Evolutionary conservation across 768 basidiomycete species (phyloP).

Genomic region (Boletus sp.): DNA sequence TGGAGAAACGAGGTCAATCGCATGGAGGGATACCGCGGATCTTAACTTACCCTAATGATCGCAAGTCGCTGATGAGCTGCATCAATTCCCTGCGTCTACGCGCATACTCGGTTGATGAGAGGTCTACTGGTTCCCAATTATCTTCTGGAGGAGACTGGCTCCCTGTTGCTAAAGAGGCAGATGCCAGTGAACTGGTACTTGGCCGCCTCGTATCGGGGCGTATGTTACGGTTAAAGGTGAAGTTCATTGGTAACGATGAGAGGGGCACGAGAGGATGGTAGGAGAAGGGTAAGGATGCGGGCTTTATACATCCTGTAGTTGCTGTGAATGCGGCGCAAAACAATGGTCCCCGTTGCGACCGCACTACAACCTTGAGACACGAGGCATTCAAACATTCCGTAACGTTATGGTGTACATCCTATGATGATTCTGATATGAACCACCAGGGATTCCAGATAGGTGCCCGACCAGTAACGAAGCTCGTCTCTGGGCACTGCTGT

Average conservation of each 20-base stretch:
- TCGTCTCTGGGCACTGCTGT: not conserved
- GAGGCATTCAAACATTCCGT: not conserved
- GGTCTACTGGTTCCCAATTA: slow-evolving; percentile 10
- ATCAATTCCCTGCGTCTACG: slow-evolving; percentile 38
- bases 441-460: not conserved
- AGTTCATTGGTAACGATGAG: slow-evolving; percentile 2
- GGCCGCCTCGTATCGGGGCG: not conserved
- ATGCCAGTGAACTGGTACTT: not conserved
- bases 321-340: not conserved
- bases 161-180: not conserved
- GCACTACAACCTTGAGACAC: not conserved
- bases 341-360: not conserved
- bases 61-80: slow-evolving; percentile 36
- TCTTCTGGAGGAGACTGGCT: slow-evolving; percentile 12
- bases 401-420: not conserved
- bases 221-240: not conserved
- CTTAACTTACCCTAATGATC: slow-evolving; percentile 37
- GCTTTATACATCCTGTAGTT: slow-evolving; percentile 9
- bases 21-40: not conserved
- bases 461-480: too few species aligned
- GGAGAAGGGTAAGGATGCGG: not conserved
- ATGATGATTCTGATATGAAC: not conserved
- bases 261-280: not conserved
- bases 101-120: slow-evolving; percentile 39
- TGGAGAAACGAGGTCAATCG: slow-evolving; percentile 17